phyloP scores from a whole-genome alignment of 2,329 filamentous ascomycete genomes.

The Aspergillus novofumigatus region DNA sequence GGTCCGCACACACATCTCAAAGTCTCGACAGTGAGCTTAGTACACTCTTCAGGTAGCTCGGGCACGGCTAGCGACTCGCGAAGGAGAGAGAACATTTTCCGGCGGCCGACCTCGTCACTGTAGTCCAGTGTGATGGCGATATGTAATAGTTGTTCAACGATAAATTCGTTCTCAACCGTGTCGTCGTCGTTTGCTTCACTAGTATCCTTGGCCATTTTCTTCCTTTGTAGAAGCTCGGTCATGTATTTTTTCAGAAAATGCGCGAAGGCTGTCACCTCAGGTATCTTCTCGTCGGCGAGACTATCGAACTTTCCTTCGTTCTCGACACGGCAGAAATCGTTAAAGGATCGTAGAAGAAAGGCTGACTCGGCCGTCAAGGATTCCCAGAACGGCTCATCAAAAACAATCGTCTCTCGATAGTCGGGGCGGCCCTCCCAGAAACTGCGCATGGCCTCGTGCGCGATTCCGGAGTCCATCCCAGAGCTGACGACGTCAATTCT shows the following conservation, averaged over 20 bases:
- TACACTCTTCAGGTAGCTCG: conserved; percentile 86
- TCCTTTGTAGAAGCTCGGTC: conserved; percentile 43
- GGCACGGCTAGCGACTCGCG: conserved; percentile 80
- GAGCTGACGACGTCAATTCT: conserved; percentile 91
- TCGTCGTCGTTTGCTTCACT: conserved; percentile 72
- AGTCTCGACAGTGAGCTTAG: conserved; percentile 78
- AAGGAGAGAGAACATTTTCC: conserved; percentile 92
- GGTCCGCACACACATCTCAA: conserved; percentile 76
- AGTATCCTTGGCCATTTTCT: conserved; percentile 39
- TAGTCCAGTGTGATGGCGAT: conserved; percentile 92
- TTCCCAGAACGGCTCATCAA: conserved; percentile 46
- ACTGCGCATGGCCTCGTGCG: conserved; percentile 86
- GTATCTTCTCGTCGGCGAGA: conserved; percentile 86
- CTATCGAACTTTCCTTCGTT: conserved; percentile 70
- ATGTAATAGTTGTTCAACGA: conserved; percentile 90
- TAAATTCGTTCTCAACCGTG: conserved; percentile 86
- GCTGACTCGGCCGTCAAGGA: conserved; percentile 68
- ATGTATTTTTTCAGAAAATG: conserved; percentile 82
- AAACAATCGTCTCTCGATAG: conserved; percentile 43
- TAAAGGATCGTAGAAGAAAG: conserved; percentile 89
- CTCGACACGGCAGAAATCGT: conserved; percentile 79
- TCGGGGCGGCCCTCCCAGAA: conserved; percentile 89
- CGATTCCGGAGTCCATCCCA: conserved; percentile 83
- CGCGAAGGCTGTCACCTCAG: conserved; percentile 86
- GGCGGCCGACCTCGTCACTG: conserved; percentile 90